A percentile compares a stretch with the other conserved stretches of the same genome.
Conservation (phyloP, 257 asterid genomes). For the Forsythia viridissima region DNA sequence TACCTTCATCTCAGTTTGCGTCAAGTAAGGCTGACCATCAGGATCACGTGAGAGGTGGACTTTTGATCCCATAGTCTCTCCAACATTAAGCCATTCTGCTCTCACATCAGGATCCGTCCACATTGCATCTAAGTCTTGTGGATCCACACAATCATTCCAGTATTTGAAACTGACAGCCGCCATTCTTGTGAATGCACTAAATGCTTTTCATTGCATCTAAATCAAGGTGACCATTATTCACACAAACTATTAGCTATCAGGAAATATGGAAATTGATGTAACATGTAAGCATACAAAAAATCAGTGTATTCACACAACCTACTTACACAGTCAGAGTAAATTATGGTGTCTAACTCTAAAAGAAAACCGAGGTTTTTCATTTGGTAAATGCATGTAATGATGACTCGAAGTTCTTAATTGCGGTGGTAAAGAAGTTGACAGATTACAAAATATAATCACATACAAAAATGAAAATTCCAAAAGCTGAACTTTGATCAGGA, state of each 20-base stretch:
- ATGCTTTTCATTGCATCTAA: conserved; percentile 20
- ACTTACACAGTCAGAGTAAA: conserved; percentile 8
- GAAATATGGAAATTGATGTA: not conserved
- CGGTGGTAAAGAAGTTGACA: not conserved
- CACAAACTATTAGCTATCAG: not conserved
- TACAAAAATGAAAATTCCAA: not conserved
- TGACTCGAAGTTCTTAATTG: not conserved
- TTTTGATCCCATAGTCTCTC: conserved; percentile 77
- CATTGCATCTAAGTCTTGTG: conserved; percentile 78
- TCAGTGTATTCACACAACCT: not conserved
- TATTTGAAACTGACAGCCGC: conserved; percentile 67
- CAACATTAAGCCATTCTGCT: conserved; percentile 82
- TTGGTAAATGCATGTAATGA: not conserved
- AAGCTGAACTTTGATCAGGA: not conserved
- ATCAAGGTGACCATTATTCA: conserved; percentile 8
- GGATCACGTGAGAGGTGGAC: conserved; percentile 95
- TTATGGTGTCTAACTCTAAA: conserved; percentile 11
- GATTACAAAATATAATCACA: conserved; percentile 5
- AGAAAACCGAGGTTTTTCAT: conserved; percentile 2
- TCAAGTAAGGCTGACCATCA: conserved; percentile 86
- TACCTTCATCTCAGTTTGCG: conserved; percentile 97
- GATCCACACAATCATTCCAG: conserved; percentile 94
- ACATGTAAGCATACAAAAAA: not conserved
- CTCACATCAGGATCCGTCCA: conserved; percentile 78
- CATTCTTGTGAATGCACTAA: conserved; percentile 39